phyloP scores from a whole-genome alignment of 2,329 filamentous ascomycete genomes.

The Madurella fahalii region DNA sequence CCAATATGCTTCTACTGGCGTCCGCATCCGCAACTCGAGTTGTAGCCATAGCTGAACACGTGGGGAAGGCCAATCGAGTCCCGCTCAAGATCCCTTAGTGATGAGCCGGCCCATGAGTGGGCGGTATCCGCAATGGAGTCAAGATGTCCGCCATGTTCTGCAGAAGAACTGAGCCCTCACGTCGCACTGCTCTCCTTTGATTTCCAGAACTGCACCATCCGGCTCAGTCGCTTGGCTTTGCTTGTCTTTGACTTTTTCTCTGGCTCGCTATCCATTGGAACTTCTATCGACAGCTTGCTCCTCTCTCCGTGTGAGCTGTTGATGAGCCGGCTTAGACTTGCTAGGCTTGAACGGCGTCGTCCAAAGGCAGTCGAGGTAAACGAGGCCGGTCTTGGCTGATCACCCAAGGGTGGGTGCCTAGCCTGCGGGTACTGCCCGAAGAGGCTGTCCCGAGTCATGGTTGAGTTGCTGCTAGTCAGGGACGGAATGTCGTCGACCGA shows the following conservation, averaged over 20 bases:
- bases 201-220: conserved; percentile 78
- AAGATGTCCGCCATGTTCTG: neutral
- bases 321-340: conserved; percentile 71
- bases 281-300: conserved; percentile 70
- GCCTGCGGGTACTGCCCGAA: conserved; percentile 42
- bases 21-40: no score
- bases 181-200: conserved; percentile 40
- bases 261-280: conserved; percentile 51
- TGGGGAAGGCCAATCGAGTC: no score
- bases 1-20: no score
- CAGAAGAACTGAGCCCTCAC: neutral
- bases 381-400: conserved; percentile 56
- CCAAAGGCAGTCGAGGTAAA: conserved; percentile 60
- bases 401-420: conserved; percentile 45
- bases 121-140: neutral
- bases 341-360: conserved; percentile 70
- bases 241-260: conserved; percentile 57
- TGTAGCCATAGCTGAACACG: no score
- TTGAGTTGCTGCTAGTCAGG: conserved; percentile 70
- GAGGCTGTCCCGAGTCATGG: conserved; percentile 66
- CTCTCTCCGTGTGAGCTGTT: conserved; percentile 70
- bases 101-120: neutral
- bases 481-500: conserved; percentile 71
- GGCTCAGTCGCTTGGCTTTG: conserved; percentile 66
- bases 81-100: no score